Evolutionary conservation across 2,329 filamentous ascomycete species (phyloP), one percentile per base, ranked within the genome.

Genomic region (Cadophora sp.): DNA sequence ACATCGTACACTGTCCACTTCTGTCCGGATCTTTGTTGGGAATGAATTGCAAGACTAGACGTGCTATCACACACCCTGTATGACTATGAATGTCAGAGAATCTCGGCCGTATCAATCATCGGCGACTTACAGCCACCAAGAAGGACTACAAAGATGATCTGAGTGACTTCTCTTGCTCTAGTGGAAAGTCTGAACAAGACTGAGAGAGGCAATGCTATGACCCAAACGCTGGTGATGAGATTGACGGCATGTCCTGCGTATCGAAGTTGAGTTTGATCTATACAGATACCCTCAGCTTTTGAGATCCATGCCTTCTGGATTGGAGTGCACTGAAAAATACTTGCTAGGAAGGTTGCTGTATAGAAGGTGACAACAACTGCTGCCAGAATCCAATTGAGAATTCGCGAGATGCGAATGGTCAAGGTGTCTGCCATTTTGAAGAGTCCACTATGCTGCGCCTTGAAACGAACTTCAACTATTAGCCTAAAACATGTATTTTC

Each of bases 241-340:
- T 31, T 56, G 53, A 56, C 53, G 24, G n/a, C 19, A 29, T 29
- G 31, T 19, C 26, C 31, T 29, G 31, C 53, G 31, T 56, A 56
- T 56, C 53, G 53, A 22, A 56, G 26, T 31, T 29, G 26, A 7
- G 26, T 56, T 29, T 29, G 29, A 22, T 56, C 31, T 16, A 56
- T 34, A 34, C 53, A 56, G 29, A 26, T 56, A 34, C 53, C 53
- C 19, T 22, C 26, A 19, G n/a, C 14, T 14, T 29, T 56, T 16
- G 26, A 56, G 0, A 31, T 56, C 53, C 53, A 56, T 19, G 53
- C 26, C 26, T 56, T 56, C 31, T 29, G 12, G 53, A 56, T 34
- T 56, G 53, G 26, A 56, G 53, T 56, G 31, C 53, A 56, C 53
- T 56, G 53, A 56, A 56, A 56, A n/a, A 34, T 31, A 56, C 26